Base-by-base conservation (phyloP, 2,329 filamentous ascomycete species). In the Phyllosticta capitalensis region DNA sequence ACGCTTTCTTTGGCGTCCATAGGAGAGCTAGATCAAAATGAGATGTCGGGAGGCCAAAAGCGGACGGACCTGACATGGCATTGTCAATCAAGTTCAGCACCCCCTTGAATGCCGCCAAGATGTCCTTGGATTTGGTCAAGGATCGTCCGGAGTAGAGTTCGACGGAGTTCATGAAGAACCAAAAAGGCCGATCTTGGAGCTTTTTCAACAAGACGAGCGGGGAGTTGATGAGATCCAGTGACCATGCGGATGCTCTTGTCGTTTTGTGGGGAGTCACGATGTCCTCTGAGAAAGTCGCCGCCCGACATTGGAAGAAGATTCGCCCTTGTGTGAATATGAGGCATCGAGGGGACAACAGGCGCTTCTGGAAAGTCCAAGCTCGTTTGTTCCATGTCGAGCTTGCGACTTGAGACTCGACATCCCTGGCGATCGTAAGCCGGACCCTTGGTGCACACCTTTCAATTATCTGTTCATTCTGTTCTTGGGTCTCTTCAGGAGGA, bases 331-430 rank as follows among this genome's bases (percentile, higher is more conserved):
- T 69, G 45, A 76, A 75, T 10, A 75, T 67, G 0, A 76, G 65
- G 50, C 70, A 71, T 7, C 73, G 64, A 5, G 65, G 58, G 0
- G 73, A 73, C 1, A 75, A 67, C 24, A 75, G 64, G 28, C 69
- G 63, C 62, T 75, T 72, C 63, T 75, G 73, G 57, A 74, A 74
- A 1, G 73, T 75, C 74, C 73, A 75, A 0, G 69, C 72, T 48
- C 74, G 66, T 1, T 64, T 66, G 58, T 71, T 72, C 69, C 73
- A 74, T 24, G 59, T 65, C 5, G 70, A 71, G 10, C 58, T 53
- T 4, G 58, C 55, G 10, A 71, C 66, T 33, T 60, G 21, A 6
- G 60, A 59, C 49, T 71, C 64, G 14, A 45, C 52, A 10, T 52
- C 22, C 5, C 21, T 22, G 9, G 30, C 22, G 58, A 66, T 63